Base-by-base conservation (phyloP, 208 protist genomes). In the Crithidia acanthocephali region DNA sequence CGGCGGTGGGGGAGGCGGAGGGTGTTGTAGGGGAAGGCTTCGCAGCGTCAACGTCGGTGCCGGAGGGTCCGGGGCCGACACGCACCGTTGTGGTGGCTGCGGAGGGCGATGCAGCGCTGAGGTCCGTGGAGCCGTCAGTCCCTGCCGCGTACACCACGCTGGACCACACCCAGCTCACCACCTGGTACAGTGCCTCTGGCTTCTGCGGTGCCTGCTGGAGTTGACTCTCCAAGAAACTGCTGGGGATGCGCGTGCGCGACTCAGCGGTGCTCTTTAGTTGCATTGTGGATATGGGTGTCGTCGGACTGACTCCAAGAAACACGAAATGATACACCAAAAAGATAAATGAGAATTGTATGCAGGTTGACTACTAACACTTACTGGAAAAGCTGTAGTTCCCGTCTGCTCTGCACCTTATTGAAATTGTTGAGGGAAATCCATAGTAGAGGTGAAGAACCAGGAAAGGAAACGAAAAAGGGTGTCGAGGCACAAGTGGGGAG, bases 161-260 rank as follows among this genome's bases (percentile, higher is more conserved):
- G 0, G 50, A 68, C 64, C 72, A 78, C 35, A 78, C 35, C 28
- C 62, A 51, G 2, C 30, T 50, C 44, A 78, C 72, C 33, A 78
- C 72, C 30, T n/a, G 20, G 51, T 68, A 52, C 7, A 78, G 72
- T 1, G 33, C 64, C 42, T 72, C 72, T 4, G 72, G 72, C 35
- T 40, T 32, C 27, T 40, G 40, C 10, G 72, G 11, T 0, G 65
- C 72, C 33, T 68, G 27, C 20, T 71, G 65, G 33, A 78, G 72
- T 0, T 32, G 65, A 11, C 30, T 32, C 65, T 78, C 72, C 0
- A 78, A 28, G 16, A 63, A 23, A 18, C 32, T 52, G 37, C 57
- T 37, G 4, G 65, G 30, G 11, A 78, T 69, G 27, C 42, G 1
- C 9, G 4, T 44, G 13, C n/a, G 47, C 30, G 60, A 22, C 60